A percentile compares a stretch with the other conserved stretches of the same genome.
Conservation (phyloP, 1,139 yeast genomes). For the Suhomyces anneliseae region DNA sequence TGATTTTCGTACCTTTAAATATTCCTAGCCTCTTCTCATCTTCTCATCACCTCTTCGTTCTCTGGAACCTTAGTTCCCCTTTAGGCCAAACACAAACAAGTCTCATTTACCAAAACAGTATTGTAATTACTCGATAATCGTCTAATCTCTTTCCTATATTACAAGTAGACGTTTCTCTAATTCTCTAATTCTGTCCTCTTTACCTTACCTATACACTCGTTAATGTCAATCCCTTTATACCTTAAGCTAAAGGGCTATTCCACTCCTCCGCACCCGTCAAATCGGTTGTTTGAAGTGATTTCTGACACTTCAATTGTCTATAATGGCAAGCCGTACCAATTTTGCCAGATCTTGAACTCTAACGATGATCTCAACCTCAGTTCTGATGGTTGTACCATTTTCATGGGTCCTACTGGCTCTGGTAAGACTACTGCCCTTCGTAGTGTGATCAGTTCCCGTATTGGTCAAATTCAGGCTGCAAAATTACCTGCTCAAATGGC, state of each 20-base stretch:
- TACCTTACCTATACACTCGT: not conserved
- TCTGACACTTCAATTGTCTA: conserved; percentile 21
- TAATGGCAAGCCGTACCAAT: conserved; percentile 23
- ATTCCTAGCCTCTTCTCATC: too few relatives aligned
- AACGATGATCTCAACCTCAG: conserved; percentile 10
- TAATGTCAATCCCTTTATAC: conserved; percentile 24
- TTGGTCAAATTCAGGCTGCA: conserved; percentile 1
- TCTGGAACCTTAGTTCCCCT: not conserved
- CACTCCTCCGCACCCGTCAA: conserved; percentile 2
- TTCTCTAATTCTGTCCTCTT: not conserved
- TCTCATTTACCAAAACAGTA: conserved; percentile 9
- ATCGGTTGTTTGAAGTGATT: conserved; percentile 12
- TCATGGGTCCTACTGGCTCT: conserved; percentile 37
- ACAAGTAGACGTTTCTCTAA: not conserved
- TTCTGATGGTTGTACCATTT: conserved; percentile 18
- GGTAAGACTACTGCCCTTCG: conserved; percentile 35
- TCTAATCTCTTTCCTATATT: conserved; percentile 5
- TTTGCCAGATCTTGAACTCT: conserved; percentile 18
- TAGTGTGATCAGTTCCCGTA: conserved; percentile 15
- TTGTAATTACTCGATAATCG: conserved; percentile 7
- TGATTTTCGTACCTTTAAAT: too few relatives aligned
- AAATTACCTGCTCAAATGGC: conserved; percentile 13
- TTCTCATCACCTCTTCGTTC: not conserved
- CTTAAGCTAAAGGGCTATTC: conserved; percentile 23
- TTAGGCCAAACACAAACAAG: conserved; percentile 7